phyloP scores from a whole-genome alignment of 768 basidiomycete species.

The Pleurotus cornucopiae region DNA sequence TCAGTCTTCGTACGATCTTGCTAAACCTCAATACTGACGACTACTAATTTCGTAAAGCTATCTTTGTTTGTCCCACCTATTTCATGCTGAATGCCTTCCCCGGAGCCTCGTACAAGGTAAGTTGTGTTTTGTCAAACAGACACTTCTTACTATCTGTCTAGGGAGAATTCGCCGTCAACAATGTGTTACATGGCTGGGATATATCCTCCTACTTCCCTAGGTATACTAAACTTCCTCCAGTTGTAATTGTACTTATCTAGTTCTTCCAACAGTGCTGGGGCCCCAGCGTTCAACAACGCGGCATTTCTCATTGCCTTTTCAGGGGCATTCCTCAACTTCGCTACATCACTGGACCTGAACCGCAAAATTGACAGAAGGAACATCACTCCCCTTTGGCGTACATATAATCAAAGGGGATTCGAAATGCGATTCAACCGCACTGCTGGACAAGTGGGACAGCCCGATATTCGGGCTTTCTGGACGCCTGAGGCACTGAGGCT shows the following conservation, averaged over 20 bases:
- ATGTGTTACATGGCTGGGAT: conserved; percentile 33
- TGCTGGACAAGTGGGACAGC: neutral
- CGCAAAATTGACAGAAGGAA: conserved; percentile 23
- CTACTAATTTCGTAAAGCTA: conserved; percentile 18
- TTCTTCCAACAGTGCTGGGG: conserved; percentile 1
- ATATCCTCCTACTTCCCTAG: conserved; percentile 35
- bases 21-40: too few species aligned
- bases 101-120: conserved; percentile 28
- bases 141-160: conserved; percentile 9
- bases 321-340: conserved; percentile 34
- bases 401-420: conserved; percentile 19
- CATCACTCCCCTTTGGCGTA: conserved; percentile 32
- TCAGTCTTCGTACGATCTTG: conserved; percentile 13
- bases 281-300: conserved; percentile 29
- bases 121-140: neutral
- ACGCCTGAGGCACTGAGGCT: neutral
- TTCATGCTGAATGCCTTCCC: conserved; percentile 28
- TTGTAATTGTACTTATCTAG: neutral
- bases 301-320: conserved; percentile 32
- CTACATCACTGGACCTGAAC: conserved; percentile 25
- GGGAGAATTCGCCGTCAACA: conserved; percentile 42
- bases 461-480: neutral
- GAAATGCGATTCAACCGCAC: conserved; percentile 47
- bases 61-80: conserved; percentile 43
- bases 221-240: conserved; percentile 21